These are phyloP conservation scores for Taphrina confusa DNA, from an alignment of 1,139 yeast genomes.

Conservation along the genomic window DNA sequence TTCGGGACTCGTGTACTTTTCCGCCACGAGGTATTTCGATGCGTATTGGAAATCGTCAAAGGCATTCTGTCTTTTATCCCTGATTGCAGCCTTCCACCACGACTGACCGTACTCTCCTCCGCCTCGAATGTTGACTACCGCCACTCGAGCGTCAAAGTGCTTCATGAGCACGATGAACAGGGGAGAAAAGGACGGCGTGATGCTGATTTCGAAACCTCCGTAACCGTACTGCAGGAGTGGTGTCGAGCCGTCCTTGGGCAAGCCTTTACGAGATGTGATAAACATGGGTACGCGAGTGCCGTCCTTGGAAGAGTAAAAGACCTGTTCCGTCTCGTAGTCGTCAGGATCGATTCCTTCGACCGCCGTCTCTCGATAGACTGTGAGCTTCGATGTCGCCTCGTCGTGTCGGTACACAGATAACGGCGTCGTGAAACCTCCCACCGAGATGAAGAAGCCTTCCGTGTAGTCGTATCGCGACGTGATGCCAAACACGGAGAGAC, in stretches of 20 bases:
- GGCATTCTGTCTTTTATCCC: slow-evolving; percentile 19
- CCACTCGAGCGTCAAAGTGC: slow-evolving; percentile 27
- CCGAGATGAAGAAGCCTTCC: slow-evolving; percentile 31
- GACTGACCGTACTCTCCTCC: slow-evolving; percentile 35
- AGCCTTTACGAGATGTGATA: slow-evolving; percentile 18
- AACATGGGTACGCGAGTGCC: slow-evolving; percentile 34
- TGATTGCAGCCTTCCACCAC: slow-evolving; percentile 33
- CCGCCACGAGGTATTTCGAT: slow-evolving; percentile 6
- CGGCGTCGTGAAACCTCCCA: slow-evolving; percentile 33
- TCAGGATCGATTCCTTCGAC: slow-evolving; percentile 26
- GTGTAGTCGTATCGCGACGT: slow-evolving; percentile 9
- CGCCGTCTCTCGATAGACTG: slow-evolving; percentile 17
- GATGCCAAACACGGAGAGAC: slow-evolving; percentile 24
- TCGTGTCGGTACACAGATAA: slow-evolving; percentile 23
- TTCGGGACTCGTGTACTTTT: slow-evolving; percentile 22
- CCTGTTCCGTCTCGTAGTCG: slow-evolving; percentile 32
- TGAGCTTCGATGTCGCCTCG: not conserved
- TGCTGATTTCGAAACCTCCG: slow-evolving; percentile 24
- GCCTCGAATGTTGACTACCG: slow-evolving; percentile 33
- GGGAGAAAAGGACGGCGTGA: slow-evolving; percentile 24
- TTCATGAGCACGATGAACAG: slow-evolving; percentile 31
- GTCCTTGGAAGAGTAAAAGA: slow-evolving; percentile 30
- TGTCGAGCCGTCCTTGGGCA: slow-evolving; percentile 15
- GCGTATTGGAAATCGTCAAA: slow-evolving; percentile 32
- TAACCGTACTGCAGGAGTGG: slow-evolving; percentile 32